Conservation (phyloP, 2,329 filamentous ascomycete species). For the Rutstroemia sp. region DNA sequence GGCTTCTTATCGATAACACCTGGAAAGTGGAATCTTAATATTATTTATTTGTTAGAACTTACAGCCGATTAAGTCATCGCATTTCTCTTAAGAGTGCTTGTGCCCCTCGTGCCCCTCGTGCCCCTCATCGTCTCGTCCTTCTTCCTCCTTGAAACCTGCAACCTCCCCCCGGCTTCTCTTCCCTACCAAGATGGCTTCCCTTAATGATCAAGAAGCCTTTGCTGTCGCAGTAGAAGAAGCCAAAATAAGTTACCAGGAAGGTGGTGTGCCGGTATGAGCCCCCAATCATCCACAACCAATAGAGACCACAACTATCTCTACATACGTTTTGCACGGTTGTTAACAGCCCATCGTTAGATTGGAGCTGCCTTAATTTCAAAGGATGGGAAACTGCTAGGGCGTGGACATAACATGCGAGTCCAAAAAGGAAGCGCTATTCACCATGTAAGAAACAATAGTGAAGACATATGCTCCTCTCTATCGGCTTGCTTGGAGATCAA, state of each 20-base stretch:
- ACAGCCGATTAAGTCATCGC: too few species aligned
- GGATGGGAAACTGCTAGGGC: slow-evolving; percentile 62
- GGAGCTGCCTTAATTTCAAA: slow-evolving; percentile 55
- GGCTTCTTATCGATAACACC: slow-evolving; percentile 2
- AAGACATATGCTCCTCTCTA: slow-evolving; percentile 8
- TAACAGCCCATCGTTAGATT: slow-evolving; percentile 32
- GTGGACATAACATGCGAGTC: slow-evolving; percentile 69
- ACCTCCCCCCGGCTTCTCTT: not conserved
- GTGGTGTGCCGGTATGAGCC: slow-evolving; percentile 39
- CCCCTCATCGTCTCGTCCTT: not conserved
- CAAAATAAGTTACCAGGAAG: slow-evolving; percentile 37
- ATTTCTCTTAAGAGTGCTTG: too few species aligned
- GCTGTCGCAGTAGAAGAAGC: slow-evolving; percentile 42
- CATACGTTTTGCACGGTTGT: not conserved
- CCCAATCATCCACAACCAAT: not conserved
- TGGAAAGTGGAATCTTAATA: not conserved
- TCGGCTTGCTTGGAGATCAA: not conserved
- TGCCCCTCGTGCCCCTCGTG: too few species aligned
- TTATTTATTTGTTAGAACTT: not conserved
- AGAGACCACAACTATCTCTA: not conserved
- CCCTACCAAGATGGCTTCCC: not conserved
- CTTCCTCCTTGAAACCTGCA: not conserved
- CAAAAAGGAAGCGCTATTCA: slow-evolving; percentile 65
- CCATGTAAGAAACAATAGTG: slow-evolving; percentile 44
- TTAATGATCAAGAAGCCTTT: slow-evolving; percentile 35